Evolutionary conservation across 75 land plant genomes (phyloP).

Genomic region (Selaginella tamariscina): DNA sequence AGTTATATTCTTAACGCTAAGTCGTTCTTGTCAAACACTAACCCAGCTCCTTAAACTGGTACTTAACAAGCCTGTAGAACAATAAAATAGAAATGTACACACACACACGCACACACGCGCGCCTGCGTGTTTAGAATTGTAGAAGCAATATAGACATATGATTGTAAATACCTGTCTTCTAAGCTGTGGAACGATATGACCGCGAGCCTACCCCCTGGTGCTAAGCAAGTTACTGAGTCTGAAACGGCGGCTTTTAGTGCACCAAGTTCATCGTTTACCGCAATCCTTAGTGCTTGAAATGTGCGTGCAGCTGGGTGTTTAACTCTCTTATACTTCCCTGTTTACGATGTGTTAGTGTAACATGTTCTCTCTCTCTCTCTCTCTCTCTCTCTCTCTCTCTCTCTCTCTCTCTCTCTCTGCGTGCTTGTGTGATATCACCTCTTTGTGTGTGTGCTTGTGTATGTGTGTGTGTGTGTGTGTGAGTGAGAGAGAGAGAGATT

Average conservation of each 20-base stretch:
- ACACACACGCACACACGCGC: background rate
- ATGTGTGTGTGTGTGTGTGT: background rate
- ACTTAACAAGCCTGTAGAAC: constrained; percentile 15
- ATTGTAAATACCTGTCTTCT: constrained; percentile 90
- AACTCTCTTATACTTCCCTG: constrained; percentile 65
- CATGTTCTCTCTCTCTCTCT: background rate
- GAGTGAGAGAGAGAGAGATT: background rate
- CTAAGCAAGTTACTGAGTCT: constrained; percentile 56
- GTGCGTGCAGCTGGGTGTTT: constrained; percentile 55
- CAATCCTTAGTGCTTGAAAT: constrained; percentile 93
- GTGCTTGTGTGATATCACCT: background rate
- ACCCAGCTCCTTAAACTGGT: constrained; percentile 20
- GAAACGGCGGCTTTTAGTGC: constrained; percentile 52
- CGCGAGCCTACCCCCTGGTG: constrained; percentile 77
- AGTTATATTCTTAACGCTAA: constrained; percentile 49
- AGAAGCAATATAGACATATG: background rate
- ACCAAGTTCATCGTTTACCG: constrained; percentile 87
- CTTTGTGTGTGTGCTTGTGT: too few species aligned
- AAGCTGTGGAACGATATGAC: constrained; percentile 98
- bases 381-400: background rate
- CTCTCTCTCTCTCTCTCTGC: background rate
- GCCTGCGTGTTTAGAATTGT: constrained; percentile 1
- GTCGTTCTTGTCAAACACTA: constrained; percentile 30
- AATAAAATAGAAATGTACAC: background rate
- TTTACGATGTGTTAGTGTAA: background rate